phyloP scores from a whole-genome alignment of 2,329 filamentous ascomycete species.

The Bipolaris gigantea region DNA sequence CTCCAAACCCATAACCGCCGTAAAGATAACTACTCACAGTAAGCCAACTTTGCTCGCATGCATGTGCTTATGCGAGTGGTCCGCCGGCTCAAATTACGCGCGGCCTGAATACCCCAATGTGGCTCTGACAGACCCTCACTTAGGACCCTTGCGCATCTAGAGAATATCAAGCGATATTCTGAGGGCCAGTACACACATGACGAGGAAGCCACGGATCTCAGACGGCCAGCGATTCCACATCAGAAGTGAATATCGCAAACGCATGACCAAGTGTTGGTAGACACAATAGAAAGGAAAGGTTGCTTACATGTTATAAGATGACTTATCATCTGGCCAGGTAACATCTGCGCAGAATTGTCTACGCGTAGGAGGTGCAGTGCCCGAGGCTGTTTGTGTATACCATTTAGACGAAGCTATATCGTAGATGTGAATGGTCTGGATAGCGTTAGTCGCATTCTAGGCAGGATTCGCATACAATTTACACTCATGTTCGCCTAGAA shows the following conservation, averaged over 20 bases:
- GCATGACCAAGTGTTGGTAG: not conserved
- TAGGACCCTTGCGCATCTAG: not conserved
- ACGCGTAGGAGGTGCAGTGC: conserved; percentile 56
- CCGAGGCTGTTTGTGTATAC: conserved; percentile 62
- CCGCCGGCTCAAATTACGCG: not conserved
- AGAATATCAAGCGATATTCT: not conserved
- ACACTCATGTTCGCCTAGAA: conserved; percentile 43
- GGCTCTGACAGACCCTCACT: not conserved
- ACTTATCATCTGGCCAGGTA: conserved; percentile 61
- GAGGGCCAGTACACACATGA: not conserved
- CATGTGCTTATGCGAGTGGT: not conserved
- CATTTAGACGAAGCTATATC: conserved; percentile 63
- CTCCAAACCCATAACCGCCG: conserved; percentile 57
- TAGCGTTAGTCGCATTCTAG: conserved; percentile 26
- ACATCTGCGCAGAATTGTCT: conserved; percentile 64
- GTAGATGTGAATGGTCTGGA: conserved; percentile 59
- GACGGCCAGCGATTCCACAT: not conserved
- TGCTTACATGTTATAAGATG: conserved; percentile 65
- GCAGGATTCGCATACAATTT: conserved; percentile 4
- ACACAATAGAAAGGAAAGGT: not conserved
- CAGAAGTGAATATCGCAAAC: not conserved
- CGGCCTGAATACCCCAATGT: not conserved
- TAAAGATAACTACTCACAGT: conserved; percentile 58
- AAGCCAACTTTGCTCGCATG: not conserved
- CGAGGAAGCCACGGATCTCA: not conserved